Evolutionary conservation across 2,329 filamentous ascomycete species (phyloP), one percentile per base, ranked within the genome.

Genomic region (Verticillium dahliae): DNA sequence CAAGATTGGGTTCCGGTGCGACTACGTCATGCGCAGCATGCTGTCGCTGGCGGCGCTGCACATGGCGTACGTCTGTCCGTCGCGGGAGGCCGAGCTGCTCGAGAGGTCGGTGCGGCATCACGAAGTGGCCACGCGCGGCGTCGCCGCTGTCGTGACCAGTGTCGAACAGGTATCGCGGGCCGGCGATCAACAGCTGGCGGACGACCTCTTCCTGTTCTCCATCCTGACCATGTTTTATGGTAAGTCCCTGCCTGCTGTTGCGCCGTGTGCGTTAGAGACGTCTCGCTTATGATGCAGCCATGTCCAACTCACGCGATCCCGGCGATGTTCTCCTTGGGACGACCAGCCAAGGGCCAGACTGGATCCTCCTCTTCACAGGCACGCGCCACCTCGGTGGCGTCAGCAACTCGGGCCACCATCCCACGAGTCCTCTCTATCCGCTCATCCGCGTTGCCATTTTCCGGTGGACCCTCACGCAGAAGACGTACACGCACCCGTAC

Each of bases 41-140:
- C 71, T 85, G 11, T 78, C 81, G 7, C 66, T 84, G 10, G 76
- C 80, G 2, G 80, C 80, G 0, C 69, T 83, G 3, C 81, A 85
- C 62, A 70, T 84, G 4, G 76, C 80, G 1, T 72, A 74, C 45
- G 41, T 65, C 10, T 59, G 45, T 13, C 65, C 65, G 1, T 65
- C 72, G 1, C 59, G 65, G 7, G 63, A 55, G 9, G 63, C 65
- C 6, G 35, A 39, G 1, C 50, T 67, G 14, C 18, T 62, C 2
- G 60, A 65, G 11, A 62, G 62, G 52, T 66, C 68, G 4, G 60
- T 68, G 34, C 50, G 60, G 22, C 68, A 74, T 15, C 69, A 74
- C 60, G 67, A 72, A 15, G 65, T 69, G n/a, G 73, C 73, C 5
- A 65, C 67, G 6, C 62, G 68, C 5, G 64, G 63, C 1, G 73